A percentile compares a stretch with the other conserved stretches of the same genome.
phyloP scores from a whole-genome alignment of 2,329 filamentous ascomycete species.

The Didymella sp. region DNA sequence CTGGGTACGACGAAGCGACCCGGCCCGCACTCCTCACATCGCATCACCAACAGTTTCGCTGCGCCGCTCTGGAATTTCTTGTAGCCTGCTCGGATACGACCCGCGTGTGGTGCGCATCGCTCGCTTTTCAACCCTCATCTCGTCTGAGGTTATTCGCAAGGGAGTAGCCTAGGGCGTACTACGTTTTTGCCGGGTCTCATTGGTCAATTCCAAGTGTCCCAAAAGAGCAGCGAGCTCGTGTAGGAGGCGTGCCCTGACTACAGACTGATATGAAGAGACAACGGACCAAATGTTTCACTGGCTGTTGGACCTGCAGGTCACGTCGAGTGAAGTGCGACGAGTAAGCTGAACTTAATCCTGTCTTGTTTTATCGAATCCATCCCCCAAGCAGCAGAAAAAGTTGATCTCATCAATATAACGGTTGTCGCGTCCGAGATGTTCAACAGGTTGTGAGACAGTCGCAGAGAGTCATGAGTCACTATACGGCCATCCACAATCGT shows the following conservation, averaged over 20 bases:
- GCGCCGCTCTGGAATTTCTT: neutral
- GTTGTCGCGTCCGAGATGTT: too few relatives aligned
- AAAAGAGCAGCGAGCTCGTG: neutral
- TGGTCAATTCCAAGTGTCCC: neutral
- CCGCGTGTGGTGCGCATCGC: neutral
- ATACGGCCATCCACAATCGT: too few relatives aligned
- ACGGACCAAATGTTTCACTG: slow-evolving; percentile 23
- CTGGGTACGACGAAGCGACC: too few relatives aligned
- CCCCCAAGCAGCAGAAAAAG: neutral
- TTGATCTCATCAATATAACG: too few relatives aligned
- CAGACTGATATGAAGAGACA: slow-evolving; percentile 8
- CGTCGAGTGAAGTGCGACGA: slow-evolving; percentile 25
- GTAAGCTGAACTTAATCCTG: slow-evolving; percentile 3
- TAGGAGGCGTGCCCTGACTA: neutral
- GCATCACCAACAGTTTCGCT: neutral
- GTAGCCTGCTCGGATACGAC: neutral
- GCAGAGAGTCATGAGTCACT: too few relatives aligned
- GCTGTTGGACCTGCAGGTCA: slow-evolving; percentile 25
- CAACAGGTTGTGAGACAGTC: too few relatives aligned
- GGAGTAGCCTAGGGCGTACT: neutral
- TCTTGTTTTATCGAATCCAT: neutral
- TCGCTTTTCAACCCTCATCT: neutral
- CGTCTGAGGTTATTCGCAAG: neutral
- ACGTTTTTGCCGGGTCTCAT: neutral
- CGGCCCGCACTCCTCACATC: neutral